Percentiles rank a stretch among this genome's conserved stretches.
Conservation (phyloP, 2,329 filamentous ascomycete species). For the Erysiphe neolycopersici region DNA sequence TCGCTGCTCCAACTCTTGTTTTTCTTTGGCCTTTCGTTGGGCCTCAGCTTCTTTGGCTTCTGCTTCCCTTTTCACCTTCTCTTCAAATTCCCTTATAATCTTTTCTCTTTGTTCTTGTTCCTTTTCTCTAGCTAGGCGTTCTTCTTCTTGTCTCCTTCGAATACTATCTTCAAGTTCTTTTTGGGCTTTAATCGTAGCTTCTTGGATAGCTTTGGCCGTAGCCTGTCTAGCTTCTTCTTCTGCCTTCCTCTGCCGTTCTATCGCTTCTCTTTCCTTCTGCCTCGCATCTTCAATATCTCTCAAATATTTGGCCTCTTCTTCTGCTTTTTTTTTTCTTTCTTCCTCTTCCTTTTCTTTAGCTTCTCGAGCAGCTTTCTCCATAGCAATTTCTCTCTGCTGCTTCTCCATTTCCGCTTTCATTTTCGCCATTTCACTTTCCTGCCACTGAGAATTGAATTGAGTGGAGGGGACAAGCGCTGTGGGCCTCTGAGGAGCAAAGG, state of each 20-base stretch:
- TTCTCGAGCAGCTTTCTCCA: conserved; percentile 5
- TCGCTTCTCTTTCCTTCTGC: conserved; percentile 10
- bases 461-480: too few relatives aligned
- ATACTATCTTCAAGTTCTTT: conserved; percentile 15
- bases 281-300: conserved; percentile 15
- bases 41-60: conserved; percentile 6
- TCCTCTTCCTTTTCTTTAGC: conserved; percentile 11
- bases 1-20: conserved; percentile 4
- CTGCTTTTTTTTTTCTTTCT: conserved; percentile 19
- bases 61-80: conserved; percentile 6
- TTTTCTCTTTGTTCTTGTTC: conserved; percentile 4
- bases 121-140: conserved; percentile 4
- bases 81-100: neutral
- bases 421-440: conserved; percentile 4
- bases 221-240: conserved; percentile 4
- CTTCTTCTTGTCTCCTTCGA: conserved; percentile 14
- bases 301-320: conserved; percentile 17
- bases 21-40: conserved; percentile 2
- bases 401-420: conserved; percentile 5
- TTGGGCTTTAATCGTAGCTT: conserved; percentile 4
- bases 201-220: conserved; percentile 7
- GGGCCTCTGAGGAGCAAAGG: too few relatives aligned
- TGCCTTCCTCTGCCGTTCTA: conserved; percentile 4
- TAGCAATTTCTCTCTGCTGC: conserved; percentile 3
- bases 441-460: neutral